Base-by-base conservation (phyloP, 352 stramenopile genomes). In the Phytophthora sp. region DNA sequence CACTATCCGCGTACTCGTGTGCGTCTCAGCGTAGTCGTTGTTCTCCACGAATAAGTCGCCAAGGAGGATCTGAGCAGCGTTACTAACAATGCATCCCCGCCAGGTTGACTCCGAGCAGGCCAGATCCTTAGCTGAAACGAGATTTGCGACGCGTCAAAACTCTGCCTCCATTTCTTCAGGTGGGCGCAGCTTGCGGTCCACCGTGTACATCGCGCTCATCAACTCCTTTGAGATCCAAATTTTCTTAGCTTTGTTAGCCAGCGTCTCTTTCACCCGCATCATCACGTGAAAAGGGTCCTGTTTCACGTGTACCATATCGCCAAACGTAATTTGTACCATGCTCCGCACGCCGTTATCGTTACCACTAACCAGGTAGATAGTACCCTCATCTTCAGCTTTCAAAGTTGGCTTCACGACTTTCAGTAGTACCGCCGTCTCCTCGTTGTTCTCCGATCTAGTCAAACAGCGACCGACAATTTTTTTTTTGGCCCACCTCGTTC, bases 321-420 rank as follows among this genome's bases (percentile, higher is more conserved):
- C 42, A 16, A 33, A 50, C 20, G 31, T 23, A 50, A 11, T 20
- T 4, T 26, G 20, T 9, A 50, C 42, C 15, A 50, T 9, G 42
- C n/a, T 50, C 3, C 42, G 42, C 16, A 33, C 20, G n/a, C 21
- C 42, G 24, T 50, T 50, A 26, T 20, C 42, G 13, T 50, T 50
- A 15, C 31, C 42, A 15, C 42, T 50, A 16, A 35, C 15, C n/a
- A 50, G 12, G 36, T 44, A 44, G 12, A 49, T 29, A 16, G 12
- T 35, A 12, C 7, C 7, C 12, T 20, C 29, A 33, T 63, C 11
- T 47, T 13, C n/a, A 62, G n/a, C 30, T 53, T 62, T 29, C 36
- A 31, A 38, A 27, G 20, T 30, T 41, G 4, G 21, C 11, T 53
- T 53, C 16, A 62, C 15, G 16, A 16, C 3, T 4, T 24, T 12